Evolutionary conservation across 169 alveolate genomes (phyloP), one percentile per base, ranked within the genome.

Genomic region (Babesia caballi): DNA sequence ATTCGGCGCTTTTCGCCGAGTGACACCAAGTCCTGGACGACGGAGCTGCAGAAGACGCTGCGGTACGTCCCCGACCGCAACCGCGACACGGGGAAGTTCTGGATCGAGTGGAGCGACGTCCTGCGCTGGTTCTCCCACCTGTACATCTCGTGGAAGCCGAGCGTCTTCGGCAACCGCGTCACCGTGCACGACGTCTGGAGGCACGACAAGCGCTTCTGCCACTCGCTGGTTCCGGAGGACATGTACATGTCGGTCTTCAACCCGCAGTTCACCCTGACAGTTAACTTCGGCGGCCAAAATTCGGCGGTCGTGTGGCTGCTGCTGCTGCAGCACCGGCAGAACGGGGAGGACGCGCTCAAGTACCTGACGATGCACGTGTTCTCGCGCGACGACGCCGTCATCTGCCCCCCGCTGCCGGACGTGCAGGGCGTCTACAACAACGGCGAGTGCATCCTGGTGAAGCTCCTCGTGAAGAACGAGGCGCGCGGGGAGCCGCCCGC

Each of bases 21-120:
- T 41, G 95, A 91, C 63, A 68, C 28, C 8, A 59, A 33, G 33
- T 74, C 88, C 12, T 63, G 73, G 73, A 63, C 73, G 11, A 27
- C 53, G 35, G 61, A 46, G 23, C 4, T 69, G 60, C 19, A 19
- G 17, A 4, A 25, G 60, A 38, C 68, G 35, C 59, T 69, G 52
- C 8, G 82, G 21, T 66, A 57, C 21, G 23, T 5, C 6, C 65
- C 85, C 2, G 75, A 67, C 68, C 41, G 66, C n/a, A 30, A 44
- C 30, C 8, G 46, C 61, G 96, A 93, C 75, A 88, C 84, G 66
- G 96, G 96, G 7, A 69, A 85, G 17, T 93, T 93, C 74, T 93
- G 96, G 96, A 93, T 93, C n/a, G 93, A 86, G 63, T 93, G 96
- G 96, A 76, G 56, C 41, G 95, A 90, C 63, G 94, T 93, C 19